Percentiles rank a stretch among this genome's conserved stretches.
Conservation (phyloP, 2,329 filamentous ascomycete species). For the Orbilia ellipsospora region DNA sequence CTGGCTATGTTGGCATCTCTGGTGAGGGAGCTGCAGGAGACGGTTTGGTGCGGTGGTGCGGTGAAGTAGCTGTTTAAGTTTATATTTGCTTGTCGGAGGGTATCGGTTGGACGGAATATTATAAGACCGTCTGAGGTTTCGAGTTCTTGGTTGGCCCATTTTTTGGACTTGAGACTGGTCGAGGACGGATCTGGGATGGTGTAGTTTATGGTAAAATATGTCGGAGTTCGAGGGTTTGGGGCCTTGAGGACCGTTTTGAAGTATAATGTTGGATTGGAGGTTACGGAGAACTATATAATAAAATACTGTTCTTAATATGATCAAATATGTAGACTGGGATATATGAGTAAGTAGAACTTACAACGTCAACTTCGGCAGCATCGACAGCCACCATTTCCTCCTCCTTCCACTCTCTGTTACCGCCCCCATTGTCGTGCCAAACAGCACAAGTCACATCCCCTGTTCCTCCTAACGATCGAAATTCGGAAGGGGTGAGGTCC, state of each 20-base stretch:
- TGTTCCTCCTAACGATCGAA: neutral
- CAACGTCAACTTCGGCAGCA: slow-evolving; percentile 15
- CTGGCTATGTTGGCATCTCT: neutral
- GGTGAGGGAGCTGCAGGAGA: neutral
- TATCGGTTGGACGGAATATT: slow-evolving; percentile 28
- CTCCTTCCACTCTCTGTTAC: slow-evolving; percentile 19
- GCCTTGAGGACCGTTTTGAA: slow-evolving; percentile 34
- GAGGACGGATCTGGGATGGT: slow-evolving; percentile 4
- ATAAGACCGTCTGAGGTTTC: slow-evolving; percentile 36
- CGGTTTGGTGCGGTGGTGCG: neutral
- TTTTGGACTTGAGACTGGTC: slow-evolving; percentile 10
- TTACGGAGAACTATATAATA: slow-evolving; percentile 26
- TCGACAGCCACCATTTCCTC: slow-evolving; percentile 12
- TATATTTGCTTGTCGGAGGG: neutral
- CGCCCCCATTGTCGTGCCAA: slow-evolving; percentile 37
- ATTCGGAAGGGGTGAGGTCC: slow-evolving; percentile 22
- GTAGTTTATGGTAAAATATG: slow-evolving; percentile 51
- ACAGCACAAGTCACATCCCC: slow-evolving; percentile 18
- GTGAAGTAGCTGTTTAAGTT: slow-evolving; percentile 16
- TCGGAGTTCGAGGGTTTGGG: slow-evolving; percentile 8
- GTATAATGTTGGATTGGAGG: slow-evolving; percentile 11
- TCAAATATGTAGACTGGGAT: neutral
- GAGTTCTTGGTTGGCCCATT: slow-evolving; percentile 46
- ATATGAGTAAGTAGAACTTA: slow-evolving; percentile 21
- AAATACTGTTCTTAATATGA: neutral